Evolutionary conservation across 495 filamentous ascomycete genomes (phyloP), one percentile per base, ranked within the genome.

Genomic region (Penicillium diatomitis): DNA sequence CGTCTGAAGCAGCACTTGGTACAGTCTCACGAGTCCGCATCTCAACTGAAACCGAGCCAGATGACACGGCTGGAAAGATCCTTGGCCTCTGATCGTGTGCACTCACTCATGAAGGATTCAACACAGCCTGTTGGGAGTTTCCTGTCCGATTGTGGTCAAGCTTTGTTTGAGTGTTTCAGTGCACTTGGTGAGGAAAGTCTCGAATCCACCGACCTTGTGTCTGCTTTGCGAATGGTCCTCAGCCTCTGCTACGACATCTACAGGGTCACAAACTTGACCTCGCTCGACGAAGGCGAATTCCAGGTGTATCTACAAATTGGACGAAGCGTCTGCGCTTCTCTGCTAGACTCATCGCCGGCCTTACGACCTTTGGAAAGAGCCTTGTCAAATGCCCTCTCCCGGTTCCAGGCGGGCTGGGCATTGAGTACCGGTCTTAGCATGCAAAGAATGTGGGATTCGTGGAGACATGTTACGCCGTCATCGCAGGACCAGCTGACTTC

Each of bases 371-470:
- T 80, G 38, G 67, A 66, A 45, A 31, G 55, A 6, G 48, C 65
- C 5, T 55, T 76, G 4, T 65, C 66, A 8, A 56, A 59, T 32
- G 68, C 69, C 3, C 66, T 82, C 30, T 50, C 64, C 38, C 60
- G 55, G 4, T 79, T 83, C 58, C 65, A 72, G 43, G 66, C 65
- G 43, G 65, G 64, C 4, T 77, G 71, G 72, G 79, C 82, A 39
- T 67, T 92, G 5, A 78, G 71, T 0, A 90, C 81, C 3, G 90
- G 90, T 2, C 74, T 88, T 11, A 83, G 80, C 51, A 95, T 97
- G 88, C 87, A 95, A 60, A 66, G 65, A 29, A 72, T 97, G 1
- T 98, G 92, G 92, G 75, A 75, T 35, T 53, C 65, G 0, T 80
- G 91, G 54, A 76, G 81, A 54, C 89, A 90, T 8, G 67, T 72